Evolutionary conservation across 768 basidiomycete species (phyloP).

Genomic region (Mycena polygramma): DNA sequence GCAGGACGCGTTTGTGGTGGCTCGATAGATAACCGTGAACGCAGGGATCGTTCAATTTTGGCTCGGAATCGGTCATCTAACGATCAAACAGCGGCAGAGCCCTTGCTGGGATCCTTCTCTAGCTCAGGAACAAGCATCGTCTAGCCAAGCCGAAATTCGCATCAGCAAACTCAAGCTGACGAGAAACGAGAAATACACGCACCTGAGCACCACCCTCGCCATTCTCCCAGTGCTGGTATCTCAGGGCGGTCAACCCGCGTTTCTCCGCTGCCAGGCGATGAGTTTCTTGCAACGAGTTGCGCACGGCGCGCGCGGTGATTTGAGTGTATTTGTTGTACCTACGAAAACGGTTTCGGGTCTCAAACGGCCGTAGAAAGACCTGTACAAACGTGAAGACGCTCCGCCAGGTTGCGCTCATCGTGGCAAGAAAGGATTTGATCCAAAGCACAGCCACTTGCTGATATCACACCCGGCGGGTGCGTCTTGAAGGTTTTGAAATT

Average conservation of each 20-base stretch:
- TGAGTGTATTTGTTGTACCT: slow-evolving; percentile 99
- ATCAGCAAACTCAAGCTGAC: neutral
- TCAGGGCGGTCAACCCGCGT: slow-evolving; percentile 79
- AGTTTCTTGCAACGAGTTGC: slow-evolving; percentile 91
- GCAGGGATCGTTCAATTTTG: too few species aligned
- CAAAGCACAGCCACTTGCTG: slow-evolving; percentile 9
- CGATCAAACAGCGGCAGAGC: slow-evolving; percentile 22
- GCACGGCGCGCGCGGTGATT: slow-evolving; percentile 93
- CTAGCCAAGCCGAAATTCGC: neutral
- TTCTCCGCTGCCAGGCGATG: slow-evolving; percentile 90
- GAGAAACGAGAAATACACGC: slow-evolving; percentile 34
- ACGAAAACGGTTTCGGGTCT: slow-evolving; percentile 23
- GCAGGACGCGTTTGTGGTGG: too few species aligned
- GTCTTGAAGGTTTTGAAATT: too few species aligned
- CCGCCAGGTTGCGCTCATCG: slow-evolving; percentile 83
- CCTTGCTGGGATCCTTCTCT: slow-evolving; percentile 30
- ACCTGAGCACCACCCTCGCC: slow-evolving; percentile 89
- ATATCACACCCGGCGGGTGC: neutral
- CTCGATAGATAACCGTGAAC: too few species aligned
- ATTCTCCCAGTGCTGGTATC: slow-evolving; percentile 93
- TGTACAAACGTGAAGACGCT: slow-evolving; percentile 80
- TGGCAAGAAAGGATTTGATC: slow-evolving; percentile 44
- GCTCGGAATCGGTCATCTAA: slow-evolving; percentile 13
- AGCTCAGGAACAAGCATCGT: slow-evolving; percentile 34
- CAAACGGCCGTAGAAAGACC: neutral